Conservation (phyloP, 345 rosid genomes). For the Ricinus communis region DNA sequence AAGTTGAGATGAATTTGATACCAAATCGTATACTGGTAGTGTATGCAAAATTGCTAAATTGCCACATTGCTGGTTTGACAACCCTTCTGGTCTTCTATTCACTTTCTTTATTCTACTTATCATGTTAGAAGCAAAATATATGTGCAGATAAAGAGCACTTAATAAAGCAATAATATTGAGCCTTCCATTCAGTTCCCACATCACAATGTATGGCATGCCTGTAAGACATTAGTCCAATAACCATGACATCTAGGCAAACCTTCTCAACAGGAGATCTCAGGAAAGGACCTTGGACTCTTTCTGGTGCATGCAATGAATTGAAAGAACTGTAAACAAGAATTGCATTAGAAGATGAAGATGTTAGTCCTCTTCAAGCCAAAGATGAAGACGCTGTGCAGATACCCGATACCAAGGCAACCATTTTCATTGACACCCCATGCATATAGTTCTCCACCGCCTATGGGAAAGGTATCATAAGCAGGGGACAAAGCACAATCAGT, state of each 20-base stretch:
- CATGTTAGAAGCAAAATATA: neutral
- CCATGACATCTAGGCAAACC: conserved; percentile 36
- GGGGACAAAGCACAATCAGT: neutral
- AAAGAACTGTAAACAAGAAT: conserved; percentile 51
- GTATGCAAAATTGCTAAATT: neutral
- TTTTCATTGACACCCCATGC: conserved; percentile 94
- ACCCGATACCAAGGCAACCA: conserved; percentile 95
- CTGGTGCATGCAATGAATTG: conserved; percentile 58
- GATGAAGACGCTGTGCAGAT: conserved; percentile 22
- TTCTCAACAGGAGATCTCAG: conserved; percentile 51
- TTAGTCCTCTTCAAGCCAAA: conserved; percentile 8
- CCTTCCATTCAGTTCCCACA: neutral
- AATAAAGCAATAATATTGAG: conserved; percentile 3
- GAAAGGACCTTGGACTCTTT: conserved; percentile 76
- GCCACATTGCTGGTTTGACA: neutral
- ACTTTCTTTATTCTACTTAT: neutral
- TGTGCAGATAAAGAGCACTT: neutral
- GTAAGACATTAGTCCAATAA: neutral
- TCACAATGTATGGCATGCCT: neutral
- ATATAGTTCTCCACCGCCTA: conserved; percentile 78
- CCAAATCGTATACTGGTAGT: neutral
- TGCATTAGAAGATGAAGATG: conserved; percentile 4
- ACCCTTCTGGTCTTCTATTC: neutral
- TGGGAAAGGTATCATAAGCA: conserved; percentile 1
- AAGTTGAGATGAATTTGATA: neutral